Percentiles rank a stretch among this genome's conserved stretches.
Conservation (phyloP, 1,284 basidiomycete genomes). For the Coniophora puteana region DNA sequence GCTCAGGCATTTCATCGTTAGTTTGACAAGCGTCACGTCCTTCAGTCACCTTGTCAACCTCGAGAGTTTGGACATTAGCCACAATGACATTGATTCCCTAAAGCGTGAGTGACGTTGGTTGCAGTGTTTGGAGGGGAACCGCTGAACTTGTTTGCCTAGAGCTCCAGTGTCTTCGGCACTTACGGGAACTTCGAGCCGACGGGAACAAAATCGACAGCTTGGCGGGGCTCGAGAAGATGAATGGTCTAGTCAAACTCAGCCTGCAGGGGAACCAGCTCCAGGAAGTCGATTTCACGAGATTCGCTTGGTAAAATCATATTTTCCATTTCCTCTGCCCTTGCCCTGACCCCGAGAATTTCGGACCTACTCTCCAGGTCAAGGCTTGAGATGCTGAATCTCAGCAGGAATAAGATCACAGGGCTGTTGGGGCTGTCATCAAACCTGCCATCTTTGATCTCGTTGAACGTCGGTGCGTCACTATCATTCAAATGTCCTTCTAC, state of each 20-base stretch:
- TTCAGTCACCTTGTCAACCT: conserved; percentile 86
- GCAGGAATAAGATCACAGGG: conserved; percentile 68
- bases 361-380: conserved; percentile 50
- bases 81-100: conserved; percentile 86
- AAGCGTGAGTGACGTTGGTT: conserved; percentile 57
- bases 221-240: conserved; percentile 78
- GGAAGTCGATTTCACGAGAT: conserved; percentile 57
- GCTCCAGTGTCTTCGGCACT: conserved; percentile 77
- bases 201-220: conserved; percentile 75
- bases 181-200: conserved; percentile 89
- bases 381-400: conserved; percentile 82
- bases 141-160: conserved; percentile 42
- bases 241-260: conserved; percentile 81
- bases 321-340: conserved; percentile 9
- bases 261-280: conserved; percentile 74
- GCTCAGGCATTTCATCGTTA: no score
- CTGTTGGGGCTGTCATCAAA: conserved; percentile 56
- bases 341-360: conserved; percentile 12
- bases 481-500: conserved; percentile 9
- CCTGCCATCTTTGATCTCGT: conserved; percentile 59
- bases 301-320: conserved; percentile 63
- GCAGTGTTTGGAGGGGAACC: conserved; percentile 10
- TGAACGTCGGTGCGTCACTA: conserved; percentile 74
- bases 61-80: conserved; percentile 87
- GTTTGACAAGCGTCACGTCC: conserved; percentile 84